These are phyloP conservation scores for Tetrapisispora pingtungensis DNA, from an alignment of 805 yeast species.

Conservation along the genomic window DNA sequence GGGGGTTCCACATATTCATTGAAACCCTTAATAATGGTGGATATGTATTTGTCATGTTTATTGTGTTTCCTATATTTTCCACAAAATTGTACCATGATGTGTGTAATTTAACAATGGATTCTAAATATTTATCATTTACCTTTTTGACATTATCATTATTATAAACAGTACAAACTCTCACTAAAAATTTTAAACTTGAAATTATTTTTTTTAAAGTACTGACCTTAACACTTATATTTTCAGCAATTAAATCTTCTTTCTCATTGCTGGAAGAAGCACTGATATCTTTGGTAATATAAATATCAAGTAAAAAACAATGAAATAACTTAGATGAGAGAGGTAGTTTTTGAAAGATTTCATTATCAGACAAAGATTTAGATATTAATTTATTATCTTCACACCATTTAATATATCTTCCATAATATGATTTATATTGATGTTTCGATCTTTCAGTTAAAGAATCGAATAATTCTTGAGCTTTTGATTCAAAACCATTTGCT, in stretches of 20 bases:
- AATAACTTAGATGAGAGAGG: constrained; percentile 18
- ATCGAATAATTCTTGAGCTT: constrained; percentile 15
- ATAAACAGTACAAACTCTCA: constrained; percentile 15
- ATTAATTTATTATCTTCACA: constrained; percentile 10
- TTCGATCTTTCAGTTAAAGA: constrained; percentile 20
- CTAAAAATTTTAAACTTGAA: constrained; percentile 18
- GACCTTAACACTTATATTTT: constrained; percentile 7
- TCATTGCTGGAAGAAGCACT: not conserved
- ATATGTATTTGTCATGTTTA: not conserved
- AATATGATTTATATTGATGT: constrained; percentile 23
- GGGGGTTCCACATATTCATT: constrained; percentile 24
- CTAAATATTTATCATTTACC: constrained; percentile 18
- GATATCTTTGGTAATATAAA: constrained; percentile 5
- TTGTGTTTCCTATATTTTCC: not conserved
- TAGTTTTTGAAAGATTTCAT: constrained; percentile 11
- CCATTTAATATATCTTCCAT: constrained; percentile 24
- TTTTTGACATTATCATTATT: constrained; percentile 6
- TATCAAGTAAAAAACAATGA: constrained; percentile 22
- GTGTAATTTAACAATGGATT: constrained; percentile 14
- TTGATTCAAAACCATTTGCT: not conserved
- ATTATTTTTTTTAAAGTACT: constrained; percentile 16
- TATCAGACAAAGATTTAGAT: not conserved
- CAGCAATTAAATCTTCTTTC: constrained; percentile 1
- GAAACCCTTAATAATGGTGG: constrained; percentile 17
- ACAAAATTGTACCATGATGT: constrained; percentile 6